Evolutionary conservation across 2,329 filamentous ascomycete species (phyloP), one percentile per base, ranked within the genome.

Genomic region (Tolypocladium endophyticum): DNA sequence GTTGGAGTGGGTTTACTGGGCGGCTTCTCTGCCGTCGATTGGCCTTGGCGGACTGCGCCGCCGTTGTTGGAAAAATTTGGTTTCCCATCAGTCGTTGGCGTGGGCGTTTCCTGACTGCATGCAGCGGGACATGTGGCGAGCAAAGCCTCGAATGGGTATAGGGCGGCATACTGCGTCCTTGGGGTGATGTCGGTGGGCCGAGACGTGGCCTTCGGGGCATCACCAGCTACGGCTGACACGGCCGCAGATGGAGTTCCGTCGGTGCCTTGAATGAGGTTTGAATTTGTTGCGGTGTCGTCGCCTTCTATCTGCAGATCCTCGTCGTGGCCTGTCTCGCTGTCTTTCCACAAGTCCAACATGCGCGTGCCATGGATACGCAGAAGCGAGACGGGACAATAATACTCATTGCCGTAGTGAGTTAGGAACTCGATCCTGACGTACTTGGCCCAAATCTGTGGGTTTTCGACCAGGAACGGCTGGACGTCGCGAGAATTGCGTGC

Each of bases 401-500:
- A 99, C 71, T 99, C 94, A 66, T 92, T 96, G 11, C 94, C 94
- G 71, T 93, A 99, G 71, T 99, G 93, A 5, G 86, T 91, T 56
- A 97, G 72, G 64, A 97, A 94, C 70, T 99, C 94, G 61, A 99
- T 86, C 30, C 91, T 86, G 50, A 99, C 75, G 74, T 97, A 99
- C 64, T 93, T 87, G 52, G 94, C 92, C 89, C 92, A 99, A 55
- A 97, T 97, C 62, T 94, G 85, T 1, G 94, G 92, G 67, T 97
- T 94, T 66, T 94, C 87, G n/a, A 99, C 83, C 18, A 96, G 76
- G 69, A 99, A 99, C 0, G 94, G 88, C 73, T 99, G 94, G 39
- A 99, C 90, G 65, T 96, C 92, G 58, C 94, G 86, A 11, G 90
- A 91, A 70, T 99, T 99, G 58, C 90, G 85, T 2, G 93, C 94